Conservation (phyloP, 441 rosid species). For the Melastoma candidum region DNA sequence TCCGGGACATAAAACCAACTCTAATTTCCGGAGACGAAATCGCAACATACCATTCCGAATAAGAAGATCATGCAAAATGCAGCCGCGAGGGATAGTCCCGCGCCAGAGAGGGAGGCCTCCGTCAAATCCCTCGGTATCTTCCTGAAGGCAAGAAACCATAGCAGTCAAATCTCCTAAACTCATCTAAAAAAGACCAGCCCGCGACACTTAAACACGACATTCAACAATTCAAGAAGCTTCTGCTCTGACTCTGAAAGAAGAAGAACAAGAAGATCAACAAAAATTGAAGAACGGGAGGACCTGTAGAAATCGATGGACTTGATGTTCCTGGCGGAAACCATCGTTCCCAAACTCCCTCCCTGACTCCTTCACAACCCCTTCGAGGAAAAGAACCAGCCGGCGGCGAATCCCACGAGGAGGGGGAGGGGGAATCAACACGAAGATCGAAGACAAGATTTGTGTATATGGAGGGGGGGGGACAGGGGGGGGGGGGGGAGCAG, state of each 20-base stretch:
- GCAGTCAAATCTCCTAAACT: not conserved
- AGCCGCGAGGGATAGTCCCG: constrained; percentile 82
- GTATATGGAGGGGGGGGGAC: too few relatives aligned
- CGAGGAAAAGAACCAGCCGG: too few relatives aligned
- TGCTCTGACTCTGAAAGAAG: too few relatives aligned
- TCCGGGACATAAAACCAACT: not conserved
- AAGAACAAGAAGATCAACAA: too few relatives aligned
- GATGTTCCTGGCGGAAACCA: constrained; percentile 73
- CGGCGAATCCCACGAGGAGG: too few relatives aligned
- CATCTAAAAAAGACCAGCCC: too few relatives aligned
- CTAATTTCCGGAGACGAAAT: not conserved
- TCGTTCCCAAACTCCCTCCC: constrained; percentile 19
- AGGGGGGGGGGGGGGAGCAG: too few relatives aligned
- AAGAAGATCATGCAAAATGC: constrained; percentile 78
- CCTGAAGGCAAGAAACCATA: constrained; percentile 34
- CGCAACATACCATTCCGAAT: constrained; percentile 80
- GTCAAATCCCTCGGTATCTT: constrained; percentile 99
- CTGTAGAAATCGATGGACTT: constrained; percentile 95
- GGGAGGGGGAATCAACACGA: too few relatives aligned
- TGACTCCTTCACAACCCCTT: too few relatives aligned
- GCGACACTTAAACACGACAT: too few relatives aligned
- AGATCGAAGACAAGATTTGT: too few relatives aligned
- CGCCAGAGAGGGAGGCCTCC: constrained; percentile 96
- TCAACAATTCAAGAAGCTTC: too few relatives aligned
- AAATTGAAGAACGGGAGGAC: constrained; percentile 22